Conservation (phyloP, 169 alveolate species). For the Cryptosporidium canis region DNA sequence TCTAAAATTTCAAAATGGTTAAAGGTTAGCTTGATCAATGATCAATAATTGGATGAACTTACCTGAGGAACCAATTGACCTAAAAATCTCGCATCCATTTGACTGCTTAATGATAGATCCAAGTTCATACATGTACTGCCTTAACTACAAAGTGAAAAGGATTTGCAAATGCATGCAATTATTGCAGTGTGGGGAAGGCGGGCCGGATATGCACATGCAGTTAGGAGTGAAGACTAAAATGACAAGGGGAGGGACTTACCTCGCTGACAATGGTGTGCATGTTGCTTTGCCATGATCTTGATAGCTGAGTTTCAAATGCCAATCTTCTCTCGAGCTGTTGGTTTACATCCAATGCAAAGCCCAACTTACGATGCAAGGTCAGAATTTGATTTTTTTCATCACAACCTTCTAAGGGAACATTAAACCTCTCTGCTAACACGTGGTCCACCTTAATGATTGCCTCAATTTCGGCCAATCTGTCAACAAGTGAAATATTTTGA, state of each 20-base stretch:
- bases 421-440: slow-evolving; percentile 63
- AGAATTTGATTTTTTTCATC: slow-evolving; percentile 65
- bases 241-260: slow-evolving; percentile 46
- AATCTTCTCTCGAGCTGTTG: slow-evolving; percentile 79
- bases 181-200: neutral
- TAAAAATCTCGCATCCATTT: slow-evolving; percentile 56
- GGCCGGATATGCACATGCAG: neutral
- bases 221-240: neutral
- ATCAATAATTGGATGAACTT: neutral
- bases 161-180: neutral
- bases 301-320: slow-evolving; percentile 77
- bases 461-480: slow-evolving; percentile 63
- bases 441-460: slow-evolving; percentile 71
- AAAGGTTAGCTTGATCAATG: neutral
- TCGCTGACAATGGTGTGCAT: slow-evolving; percentile 79
- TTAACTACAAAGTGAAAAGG: neutral
- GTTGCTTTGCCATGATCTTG: slow-evolving; percentile 81
- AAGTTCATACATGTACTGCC: slow-evolving; percentile 65
- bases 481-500: slow-evolving; percentile 51
- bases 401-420: slow-evolving; percentile 59
- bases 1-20: neutral
- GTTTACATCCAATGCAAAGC: slow-evolving; percentile 76
- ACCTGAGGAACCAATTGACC: slow-evolving; percentile 1
- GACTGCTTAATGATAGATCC: slow-evolving; percentile 31
- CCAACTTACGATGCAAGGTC: slow-evolving; percentile 58